Conservation (phyloP, 768 basidiomycete species). For the Podaxis sp. region DNA sequence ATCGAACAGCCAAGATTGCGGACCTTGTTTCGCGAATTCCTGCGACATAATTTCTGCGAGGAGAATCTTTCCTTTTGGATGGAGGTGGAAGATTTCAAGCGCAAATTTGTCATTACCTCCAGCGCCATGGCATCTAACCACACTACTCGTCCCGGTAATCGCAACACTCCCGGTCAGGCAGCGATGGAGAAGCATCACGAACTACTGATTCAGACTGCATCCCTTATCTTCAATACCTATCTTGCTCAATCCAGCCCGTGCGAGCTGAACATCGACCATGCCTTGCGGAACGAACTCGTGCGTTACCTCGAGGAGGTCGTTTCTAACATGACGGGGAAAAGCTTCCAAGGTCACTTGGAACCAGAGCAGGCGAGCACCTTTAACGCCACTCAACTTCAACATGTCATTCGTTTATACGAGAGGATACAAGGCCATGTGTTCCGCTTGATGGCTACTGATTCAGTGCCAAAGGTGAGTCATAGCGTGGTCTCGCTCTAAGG, state of each 20-base stretch:
- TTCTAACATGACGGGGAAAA: conserved; percentile 69
- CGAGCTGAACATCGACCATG: conserved; percentile 98
- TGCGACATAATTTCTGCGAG: conserved; percentile 94
- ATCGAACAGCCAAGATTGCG: conserved; percentile 90
- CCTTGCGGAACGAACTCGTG: conserved; percentile 89
- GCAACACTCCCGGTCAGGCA: conserved; percentile 66
- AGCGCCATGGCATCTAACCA: conserved; percentile 70
- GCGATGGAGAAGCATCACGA: conserved; percentile 99
- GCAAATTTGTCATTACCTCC: conserved; percentile 93
- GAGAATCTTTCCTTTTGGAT: conserved; percentile 98
- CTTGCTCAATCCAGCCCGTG: conserved; percentile 93
- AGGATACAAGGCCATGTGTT: conserved; percentile 97
- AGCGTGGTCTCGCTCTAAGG: neutral
- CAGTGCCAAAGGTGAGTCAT: conserved; percentile 83
- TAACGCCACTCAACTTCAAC: conserved; percentile 95
- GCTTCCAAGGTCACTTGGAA: conserved; percentile 79
- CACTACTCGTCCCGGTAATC: conserved; percentile 33
- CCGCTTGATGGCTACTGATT: conserved; percentile 97
- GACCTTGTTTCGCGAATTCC: conserved; percentile 90
- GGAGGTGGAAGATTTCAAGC: conserved; percentile 96
- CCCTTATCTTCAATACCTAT: conserved; percentile 91
- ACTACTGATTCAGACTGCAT: conserved; percentile 90
- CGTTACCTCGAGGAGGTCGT: conserved; percentile 92
- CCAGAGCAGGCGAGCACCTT: conserved; percentile 77
- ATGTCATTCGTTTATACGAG: conserved; percentile 90